phyloP scores from a whole-genome alignment of 164 flowering plant genomes.

The Hamamelis virginiana region DNA sequence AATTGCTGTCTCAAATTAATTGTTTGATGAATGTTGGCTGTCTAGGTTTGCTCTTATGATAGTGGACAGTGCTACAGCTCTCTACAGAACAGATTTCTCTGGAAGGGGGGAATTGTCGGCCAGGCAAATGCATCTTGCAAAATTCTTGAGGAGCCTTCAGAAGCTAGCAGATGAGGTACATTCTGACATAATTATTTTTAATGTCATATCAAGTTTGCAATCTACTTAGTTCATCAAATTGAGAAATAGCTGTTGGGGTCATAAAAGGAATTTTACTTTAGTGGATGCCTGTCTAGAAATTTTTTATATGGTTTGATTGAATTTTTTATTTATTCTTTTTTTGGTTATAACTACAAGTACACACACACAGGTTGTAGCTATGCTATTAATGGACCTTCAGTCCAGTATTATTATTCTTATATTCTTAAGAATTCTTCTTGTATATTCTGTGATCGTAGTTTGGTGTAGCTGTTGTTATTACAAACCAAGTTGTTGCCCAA shows the following conservation, averaged over 20 bases:
- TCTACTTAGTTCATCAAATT: too few species aligned
- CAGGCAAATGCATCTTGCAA: slow-evolving; percentile 89
- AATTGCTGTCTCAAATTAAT: not conserved
- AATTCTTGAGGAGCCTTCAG: slow-evolving; percentile 81
- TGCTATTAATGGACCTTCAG: not conserved
- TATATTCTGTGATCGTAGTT: slow-evolving; percentile 44
- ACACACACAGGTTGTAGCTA: not conserved
- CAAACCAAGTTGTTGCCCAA: slow-evolving; percentile 98
- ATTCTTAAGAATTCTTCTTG: not conserved
- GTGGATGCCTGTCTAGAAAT: not conserved
- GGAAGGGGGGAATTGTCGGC: slow-evolving; percentile 98
- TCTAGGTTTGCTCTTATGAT: slow-evolving; percentile 86
- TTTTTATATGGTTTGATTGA: not conserved
- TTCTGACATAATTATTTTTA: not conserved
- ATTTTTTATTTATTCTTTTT: not conserved
- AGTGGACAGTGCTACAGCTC: slow-evolving; percentile 94
- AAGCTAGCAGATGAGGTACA: slow-evolving; percentile 93
- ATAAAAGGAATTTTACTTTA: too few species aligned
- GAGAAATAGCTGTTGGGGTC: too few species aligned
- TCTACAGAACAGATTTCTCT: slow-evolving; percentile 86
- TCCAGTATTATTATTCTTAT: not conserved
- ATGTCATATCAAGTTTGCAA: not conserved
- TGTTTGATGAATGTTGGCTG: not conserved
- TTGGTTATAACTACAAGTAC: not conserved
- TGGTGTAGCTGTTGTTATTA: slow-evolving; percentile 95